Conservation (phyloP, 148 eudicot genomes). For the Amaranthus cruentus region DNA sequence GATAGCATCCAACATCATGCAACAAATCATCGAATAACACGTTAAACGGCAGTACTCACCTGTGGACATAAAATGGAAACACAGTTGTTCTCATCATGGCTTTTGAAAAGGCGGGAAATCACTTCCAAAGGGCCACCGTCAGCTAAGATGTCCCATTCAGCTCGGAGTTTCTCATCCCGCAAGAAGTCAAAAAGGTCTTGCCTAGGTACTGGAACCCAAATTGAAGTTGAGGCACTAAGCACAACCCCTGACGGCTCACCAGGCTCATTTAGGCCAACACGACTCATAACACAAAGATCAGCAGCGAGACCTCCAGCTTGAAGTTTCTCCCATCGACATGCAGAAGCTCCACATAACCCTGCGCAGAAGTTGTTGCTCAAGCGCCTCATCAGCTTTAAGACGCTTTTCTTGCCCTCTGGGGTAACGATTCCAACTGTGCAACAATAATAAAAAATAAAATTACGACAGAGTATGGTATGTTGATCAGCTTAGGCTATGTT, state of each 20-base stretch:
- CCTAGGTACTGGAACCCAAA: constrained; percentile 50
- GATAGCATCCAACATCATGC: too few relatives aligned
- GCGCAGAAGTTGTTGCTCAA: constrained; percentile 41
- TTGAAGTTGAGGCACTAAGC: constrained; percentile 49
- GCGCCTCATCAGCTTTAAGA: constrained; percentile 45
- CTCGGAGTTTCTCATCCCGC: constrained; percentile 37
- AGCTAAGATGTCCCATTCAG: constrained; percentile 56
- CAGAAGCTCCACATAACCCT: constrained; percentile 40
- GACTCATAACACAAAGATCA: constrained; percentile 48
- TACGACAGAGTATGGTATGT: not conserved
- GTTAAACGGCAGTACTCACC: constrained; percentile 27
- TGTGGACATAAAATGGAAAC: constrained; percentile 46
- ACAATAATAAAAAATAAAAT: not conserved
- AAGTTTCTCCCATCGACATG: constrained; percentile 39
- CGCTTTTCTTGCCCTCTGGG: constrained; percentile 42
- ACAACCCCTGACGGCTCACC: constrained; percentile 60
- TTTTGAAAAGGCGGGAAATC: constrained; percentile 38
- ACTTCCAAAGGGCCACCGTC: constrained; percentile 51
- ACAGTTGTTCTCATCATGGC: constrained; percentile 36
- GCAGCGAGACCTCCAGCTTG: constrained; percentile 24
- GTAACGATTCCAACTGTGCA: constrained; percentile 24
- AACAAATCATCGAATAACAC: not conserved
- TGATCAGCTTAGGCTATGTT: not conserved
- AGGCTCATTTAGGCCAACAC: constrained; percentile 42
- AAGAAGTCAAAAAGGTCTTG: constrained; percentile 43